Evolutionary conservation across 2,329 filamentous ascomycete genomes (phyloP).

Genomic region (Ceratocystis harringtonii): DNA sequence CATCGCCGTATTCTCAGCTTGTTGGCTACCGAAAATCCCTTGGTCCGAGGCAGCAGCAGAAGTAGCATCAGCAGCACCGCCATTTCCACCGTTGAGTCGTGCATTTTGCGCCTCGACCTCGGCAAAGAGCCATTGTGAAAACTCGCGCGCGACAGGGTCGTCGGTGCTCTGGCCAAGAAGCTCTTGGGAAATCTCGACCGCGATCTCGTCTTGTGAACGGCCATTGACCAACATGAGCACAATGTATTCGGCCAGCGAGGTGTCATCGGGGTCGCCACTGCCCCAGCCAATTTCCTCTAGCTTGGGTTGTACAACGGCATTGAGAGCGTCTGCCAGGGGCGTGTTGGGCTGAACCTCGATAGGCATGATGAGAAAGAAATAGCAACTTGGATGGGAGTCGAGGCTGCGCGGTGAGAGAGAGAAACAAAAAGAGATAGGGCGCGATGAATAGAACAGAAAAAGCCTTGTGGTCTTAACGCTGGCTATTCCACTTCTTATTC

Average conservation of each 20-base stretch:
- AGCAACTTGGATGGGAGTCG: conserved; percentile 13
- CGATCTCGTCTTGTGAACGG: conserved; percentile 81
- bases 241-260: conserved; percentile 85
- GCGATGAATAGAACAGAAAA: background rate
- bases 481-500: background rate
- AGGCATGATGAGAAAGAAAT: conserved; percentile 43
- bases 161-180: conserved; percentile 69
- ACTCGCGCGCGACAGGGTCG: conserved; percentile 67
- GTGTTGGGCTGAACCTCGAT: conserved; percentile 63
- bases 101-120: conserved; percentile 56
- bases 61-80: background rate
- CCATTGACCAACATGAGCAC: conserved; percentile 94
- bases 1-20: background rate
- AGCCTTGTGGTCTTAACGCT: background rate
- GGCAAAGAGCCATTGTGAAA: conserved; percentile 86
- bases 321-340: conserved; percentile 71
- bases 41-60: background rate
- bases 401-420: background rate
- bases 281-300: conserved; percentile 88
- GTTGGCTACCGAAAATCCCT: background rate
- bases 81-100: conserved; percentile 38
- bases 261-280: conserved; percentile 59
- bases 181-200: conserved; percentile 73
- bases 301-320: conserved; percentile 73
- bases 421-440: no score